Conservation (phyloP, 805 yeast genomes). For the Candida gorgasii region DNA sequence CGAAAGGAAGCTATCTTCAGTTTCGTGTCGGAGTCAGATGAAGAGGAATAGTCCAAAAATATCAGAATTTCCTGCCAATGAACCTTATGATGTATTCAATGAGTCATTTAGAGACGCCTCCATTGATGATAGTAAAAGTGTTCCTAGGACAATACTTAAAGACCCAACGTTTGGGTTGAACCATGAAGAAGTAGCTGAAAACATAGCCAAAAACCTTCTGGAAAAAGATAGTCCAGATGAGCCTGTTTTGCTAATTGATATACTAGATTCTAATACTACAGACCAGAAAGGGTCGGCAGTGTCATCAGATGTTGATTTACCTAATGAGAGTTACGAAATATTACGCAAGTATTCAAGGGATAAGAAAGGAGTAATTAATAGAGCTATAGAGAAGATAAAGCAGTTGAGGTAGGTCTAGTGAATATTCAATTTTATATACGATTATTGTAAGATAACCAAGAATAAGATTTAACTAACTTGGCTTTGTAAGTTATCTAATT, state of each 20-base stretch:
- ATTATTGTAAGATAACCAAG: too few species aligned
- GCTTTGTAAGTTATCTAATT: conserved; percentile 46
- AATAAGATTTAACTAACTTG: conserved; percentile 5
- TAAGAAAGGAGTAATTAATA: not conserved
- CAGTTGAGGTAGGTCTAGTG: not conserved
- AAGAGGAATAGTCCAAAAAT: conserved; percentile 2
- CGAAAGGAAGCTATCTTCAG: conserved; percentile 8
- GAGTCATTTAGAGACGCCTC: not conserved
- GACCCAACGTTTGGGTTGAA: not conserved
- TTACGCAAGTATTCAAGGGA: not conserved
- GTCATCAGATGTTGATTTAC: not conserved
- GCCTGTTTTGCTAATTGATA: conserved; percentile 1
- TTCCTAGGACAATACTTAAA: not conserved
- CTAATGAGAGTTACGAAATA: conserved; percentile 2
- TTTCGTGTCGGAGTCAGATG: not conserved
- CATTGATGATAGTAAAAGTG: too few species aligned
- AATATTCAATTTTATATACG: not conserved
- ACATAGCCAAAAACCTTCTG: too few species aligned
- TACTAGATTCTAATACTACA: not conserved
- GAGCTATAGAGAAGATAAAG: conserved; percentile 1
- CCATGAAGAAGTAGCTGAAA: too few species aligned
- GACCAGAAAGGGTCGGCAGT: not conserved
- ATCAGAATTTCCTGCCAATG: conserved; percentile 8
- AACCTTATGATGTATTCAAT: not conserved
- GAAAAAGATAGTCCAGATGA: too few species aligned